Evolutionary conservation across 805 yeast genomes (phyloP).

Genomic region (Groenewaldozyma salmanticensis): DNA sequence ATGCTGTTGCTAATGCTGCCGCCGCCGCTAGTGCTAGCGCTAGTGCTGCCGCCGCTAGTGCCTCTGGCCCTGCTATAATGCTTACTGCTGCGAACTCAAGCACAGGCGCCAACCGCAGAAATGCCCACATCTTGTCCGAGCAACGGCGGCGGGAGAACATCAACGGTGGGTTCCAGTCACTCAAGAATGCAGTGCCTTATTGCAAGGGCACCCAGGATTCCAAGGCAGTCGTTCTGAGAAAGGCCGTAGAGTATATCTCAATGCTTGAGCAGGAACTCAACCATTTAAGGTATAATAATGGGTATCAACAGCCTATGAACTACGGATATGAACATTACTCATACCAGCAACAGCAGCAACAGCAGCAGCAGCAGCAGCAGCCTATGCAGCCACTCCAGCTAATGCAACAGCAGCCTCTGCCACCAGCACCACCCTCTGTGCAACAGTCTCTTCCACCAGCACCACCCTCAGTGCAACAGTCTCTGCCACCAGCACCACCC

Average conservation of each 20-base stretch:
- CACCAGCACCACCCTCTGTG: neutral
- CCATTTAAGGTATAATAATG: slow-evolving; percentile 10
- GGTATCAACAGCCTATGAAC: too few relatives aligned
- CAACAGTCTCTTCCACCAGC: slow-evolving; percentile 4
- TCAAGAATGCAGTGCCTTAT: slow-evolving; percentile 33
- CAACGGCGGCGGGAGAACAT: slow-evolving; percentile 38
- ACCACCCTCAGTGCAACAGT: slow-evolving; percentile 5
- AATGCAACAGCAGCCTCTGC: neutral
- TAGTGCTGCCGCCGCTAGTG: neutral
- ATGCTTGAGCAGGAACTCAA: slow-evolving; percentile 26
- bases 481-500: slow-evolving; percentile 3
- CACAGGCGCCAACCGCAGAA: slow-evolving; percentile 21
- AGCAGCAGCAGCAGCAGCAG: slow-evolving; percentile 1
- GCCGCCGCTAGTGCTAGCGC: neutral
- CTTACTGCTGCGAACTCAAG: slow-evolving; percentile 9
- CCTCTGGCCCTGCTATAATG: neutral
- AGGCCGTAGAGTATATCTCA: slow-evolving; percentile 35
- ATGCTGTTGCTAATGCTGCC: too few relatives aligned
- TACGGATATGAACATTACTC: neutral
- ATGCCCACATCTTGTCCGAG: slow-evolving; percentile 37
- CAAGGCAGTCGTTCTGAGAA: slow-evolving; percentile 35
- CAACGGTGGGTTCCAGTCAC: slow-evolving; percentile 36
- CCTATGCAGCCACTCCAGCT: neutral
- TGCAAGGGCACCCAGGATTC: slow-evolving; percentile 35
- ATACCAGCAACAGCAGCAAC: slow-evolving; percentile 4